phyloP scores from a whole-genome alignment of 768 basidiomycete genomes.

The Mycena albidolilacea region DNA sequence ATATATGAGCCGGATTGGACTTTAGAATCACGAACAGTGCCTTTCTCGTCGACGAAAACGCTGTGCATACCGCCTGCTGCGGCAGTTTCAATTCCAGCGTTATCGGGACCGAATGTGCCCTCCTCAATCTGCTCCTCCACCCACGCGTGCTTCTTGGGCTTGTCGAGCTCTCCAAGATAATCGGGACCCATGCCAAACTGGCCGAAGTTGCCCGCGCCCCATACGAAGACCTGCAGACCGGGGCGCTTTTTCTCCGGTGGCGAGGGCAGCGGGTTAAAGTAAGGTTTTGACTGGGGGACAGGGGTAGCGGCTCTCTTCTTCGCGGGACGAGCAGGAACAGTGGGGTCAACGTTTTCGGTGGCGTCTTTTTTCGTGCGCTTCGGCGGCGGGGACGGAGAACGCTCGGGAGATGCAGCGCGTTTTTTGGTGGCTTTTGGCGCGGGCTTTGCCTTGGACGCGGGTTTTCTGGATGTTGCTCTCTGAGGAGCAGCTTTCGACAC shows the following conservation, averaged over 20 bases:
- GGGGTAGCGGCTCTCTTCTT: slow-evolving; percentile 50
- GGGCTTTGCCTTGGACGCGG: slow-evolving; percentile 52
- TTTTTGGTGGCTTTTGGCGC: slow-evolving; percentile 57
- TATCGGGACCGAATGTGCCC: slow-evolving; percentile 77
- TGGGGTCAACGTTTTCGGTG: slow-evolving; percentile 60
- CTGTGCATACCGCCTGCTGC: slow-evolving; percentile 92
- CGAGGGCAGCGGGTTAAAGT: slow-evolving; percentile 77
- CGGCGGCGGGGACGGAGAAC: slow-evolving; percentile 58
- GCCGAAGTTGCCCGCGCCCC: slow-evolving; percentile 95
- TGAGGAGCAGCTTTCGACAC: slow-evolving; percentile 44
- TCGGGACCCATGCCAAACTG: slow-evolving; percentile 94
- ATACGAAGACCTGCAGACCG: slow-evolving; percentile 82
- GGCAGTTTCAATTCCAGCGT: slow-evolving; percentile 86
- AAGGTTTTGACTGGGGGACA: slow-evolving; percentile 63
- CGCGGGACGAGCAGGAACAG: slow-evolving; percentile 54
- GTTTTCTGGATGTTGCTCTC: slow-evolving; percentile 53
- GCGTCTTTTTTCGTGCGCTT: slow-evolving; percentile 63
- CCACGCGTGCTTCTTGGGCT: slow-evolving; percentile 85
- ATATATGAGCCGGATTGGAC: slow-evolving; percentile 10
- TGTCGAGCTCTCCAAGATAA: slow-evolving; percentile 76
- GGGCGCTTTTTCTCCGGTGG: slow-evolving; percentile 73
- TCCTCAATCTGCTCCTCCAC: slow-evolving; percentile 82
- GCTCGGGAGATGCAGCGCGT: slow-evolving; percentile 67
- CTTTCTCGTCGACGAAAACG: slow-evolving; percentile 90
- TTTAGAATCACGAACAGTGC: slow-evolving; percentile 74